Conservation (phyloP, 768 basidiomycete genomes). For the Podaxis sp. region DNA sequence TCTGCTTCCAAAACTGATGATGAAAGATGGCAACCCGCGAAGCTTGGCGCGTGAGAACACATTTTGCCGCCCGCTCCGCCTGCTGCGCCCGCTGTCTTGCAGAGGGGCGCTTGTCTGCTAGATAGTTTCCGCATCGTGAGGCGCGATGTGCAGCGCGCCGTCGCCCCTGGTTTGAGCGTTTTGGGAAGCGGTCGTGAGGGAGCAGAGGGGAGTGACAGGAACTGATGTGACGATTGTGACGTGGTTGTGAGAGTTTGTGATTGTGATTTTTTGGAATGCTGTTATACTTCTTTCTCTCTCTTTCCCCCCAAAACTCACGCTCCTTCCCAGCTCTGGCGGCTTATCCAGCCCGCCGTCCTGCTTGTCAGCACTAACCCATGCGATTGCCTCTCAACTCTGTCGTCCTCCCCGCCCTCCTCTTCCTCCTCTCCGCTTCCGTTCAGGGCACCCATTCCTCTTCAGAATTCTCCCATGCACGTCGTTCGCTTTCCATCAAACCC, state of each 20-base stretch:
- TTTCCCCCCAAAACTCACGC: conserved; percentile 28
- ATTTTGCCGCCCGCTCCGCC: background rate
- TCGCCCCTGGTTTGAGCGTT: no score
- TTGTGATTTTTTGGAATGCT: conserved; percentile 1
- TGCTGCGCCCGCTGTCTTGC: background rate
- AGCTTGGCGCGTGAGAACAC: background rate
- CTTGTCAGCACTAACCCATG: conserved; percentile 29
- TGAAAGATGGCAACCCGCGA: conserved; percentile 6
- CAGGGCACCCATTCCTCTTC: conserved; percentile 41
- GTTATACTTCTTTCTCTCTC: conserved; percentile 11
- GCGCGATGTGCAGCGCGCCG: no score
- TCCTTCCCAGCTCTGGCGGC: conserved; percentile 36
- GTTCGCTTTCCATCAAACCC: conserved; percentile 22
- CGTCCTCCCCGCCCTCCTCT: conserved; percentile 29
- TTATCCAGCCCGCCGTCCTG: conserved; percentile 25
- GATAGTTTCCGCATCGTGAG: no score
- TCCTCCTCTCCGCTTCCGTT: conserved; percentile 27
- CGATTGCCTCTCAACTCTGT: conserved; percentile 28
- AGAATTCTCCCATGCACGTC: conserved; percentile 32
- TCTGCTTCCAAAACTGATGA: conserved; percentile 3
- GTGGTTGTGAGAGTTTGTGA: background rate
- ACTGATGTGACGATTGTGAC: conserved; percentile 6
- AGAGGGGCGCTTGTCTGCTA: background rate
- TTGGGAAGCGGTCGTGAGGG: no score
- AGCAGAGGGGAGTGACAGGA: background rate